phyloP scores from a whole-genome alignment of 2,329 filamentous ascomycete genomes.

The Triangularia verruculosa region DNA sequence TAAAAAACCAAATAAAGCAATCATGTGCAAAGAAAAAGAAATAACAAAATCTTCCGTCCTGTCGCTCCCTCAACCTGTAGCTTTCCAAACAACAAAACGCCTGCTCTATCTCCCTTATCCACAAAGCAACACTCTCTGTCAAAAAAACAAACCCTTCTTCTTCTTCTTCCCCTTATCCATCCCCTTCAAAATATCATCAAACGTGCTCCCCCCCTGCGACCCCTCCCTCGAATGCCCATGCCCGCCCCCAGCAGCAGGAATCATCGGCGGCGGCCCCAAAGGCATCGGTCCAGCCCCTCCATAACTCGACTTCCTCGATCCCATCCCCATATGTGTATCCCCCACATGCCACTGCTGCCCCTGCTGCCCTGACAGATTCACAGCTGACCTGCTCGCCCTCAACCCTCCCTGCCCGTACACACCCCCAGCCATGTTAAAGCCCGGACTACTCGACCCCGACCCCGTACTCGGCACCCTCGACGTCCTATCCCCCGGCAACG shows the following conservation, averaged over 20 bases:
- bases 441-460: background rate
- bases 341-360: conserved; percentile 5
- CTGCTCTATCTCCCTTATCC: background rate
- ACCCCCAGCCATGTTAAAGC: background rate
- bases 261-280: background rate
- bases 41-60: background rate
- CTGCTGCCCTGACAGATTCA: conserved; percentile 11
- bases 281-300: conserved; percentile 1
- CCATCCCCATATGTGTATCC: conserved; percentile 2
- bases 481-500: background rate
- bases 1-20: background rate
- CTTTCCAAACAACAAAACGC: background rate
- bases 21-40: background rate
- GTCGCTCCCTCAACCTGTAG: background rate
- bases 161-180: conserved; percentile 33
- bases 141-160: conserved; percentile 32
- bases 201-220: conserved; percentile 30
- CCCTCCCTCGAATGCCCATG: conserved; percentile 2
- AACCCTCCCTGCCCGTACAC: conserved; percentile 7
- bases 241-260: conserved; percentile 1
- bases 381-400: conserved; percentile 18
- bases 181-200: conserved; percentile 38
- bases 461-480: conserved; percentile 4
- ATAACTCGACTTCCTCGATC: conserved; percentile 17
- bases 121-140: background rate